Percentiles rank a stretch among this genome's conserved stretches.
Conservation (phyloP, 2,329 filamentous ascomycete genomes). For the Fusarium domesticum region DNA sequence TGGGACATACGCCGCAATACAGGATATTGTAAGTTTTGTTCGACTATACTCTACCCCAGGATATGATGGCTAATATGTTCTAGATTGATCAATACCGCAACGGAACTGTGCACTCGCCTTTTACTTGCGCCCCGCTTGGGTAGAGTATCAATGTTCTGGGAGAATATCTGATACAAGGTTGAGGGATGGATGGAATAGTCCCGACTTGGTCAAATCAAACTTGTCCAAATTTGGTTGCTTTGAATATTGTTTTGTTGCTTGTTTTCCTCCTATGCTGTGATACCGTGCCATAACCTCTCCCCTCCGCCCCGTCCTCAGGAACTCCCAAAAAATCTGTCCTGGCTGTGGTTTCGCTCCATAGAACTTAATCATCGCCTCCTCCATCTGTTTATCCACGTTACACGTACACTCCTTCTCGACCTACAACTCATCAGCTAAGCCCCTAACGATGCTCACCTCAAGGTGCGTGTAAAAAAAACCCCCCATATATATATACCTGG, state of each 20-base stretch:
- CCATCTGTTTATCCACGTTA: constrained; percentile 4
- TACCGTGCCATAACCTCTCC: too few species aligned
- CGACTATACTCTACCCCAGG: not conserved
- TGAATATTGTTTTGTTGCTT: too few species aligned
- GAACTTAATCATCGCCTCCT: constrained; percentile 8
- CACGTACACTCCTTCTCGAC: not conserved
- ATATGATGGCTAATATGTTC: not conserved
- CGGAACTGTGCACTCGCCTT: not conserved
- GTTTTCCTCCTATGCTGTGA: too few species aligned
- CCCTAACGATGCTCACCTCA: too few species aligned
- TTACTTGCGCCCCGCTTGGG: not conserved
- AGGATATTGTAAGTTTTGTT: constrained; percentile 14
- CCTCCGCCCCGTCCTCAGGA: not conserved
- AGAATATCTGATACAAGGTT: too few species aligned
- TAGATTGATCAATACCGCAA: not conserved
- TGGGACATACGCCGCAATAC: constrained; percentile 15
- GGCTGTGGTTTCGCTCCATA: constrained; percentile 6
- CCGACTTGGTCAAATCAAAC: too few species aligned
- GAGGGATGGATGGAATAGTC: too few species aligned
- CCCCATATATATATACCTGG: not conserved
- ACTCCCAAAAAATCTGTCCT: constrained; percentile 6
- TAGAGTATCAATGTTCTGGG: too few species aligned
- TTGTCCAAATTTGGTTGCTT: too few species aligned
- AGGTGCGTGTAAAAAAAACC: too few species aligned
- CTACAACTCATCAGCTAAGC: not conserved